These are phyloP conservation scores for Desmodesmus armatus DNA, from an alignment of 139 green algal species.

Conservation along the genomic window DNA sequence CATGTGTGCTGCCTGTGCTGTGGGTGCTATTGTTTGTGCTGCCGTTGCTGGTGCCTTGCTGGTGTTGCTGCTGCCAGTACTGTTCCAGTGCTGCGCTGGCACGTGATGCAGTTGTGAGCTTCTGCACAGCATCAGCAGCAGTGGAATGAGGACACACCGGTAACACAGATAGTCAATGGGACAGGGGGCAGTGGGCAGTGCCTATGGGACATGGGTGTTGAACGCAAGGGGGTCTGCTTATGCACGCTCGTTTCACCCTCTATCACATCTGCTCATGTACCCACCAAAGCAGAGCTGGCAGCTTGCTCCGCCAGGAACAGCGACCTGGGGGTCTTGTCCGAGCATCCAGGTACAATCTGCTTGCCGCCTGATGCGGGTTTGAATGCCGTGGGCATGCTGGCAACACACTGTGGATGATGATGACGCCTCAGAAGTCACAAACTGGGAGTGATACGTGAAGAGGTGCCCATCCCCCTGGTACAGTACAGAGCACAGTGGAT, in stretches of 20 bases:
- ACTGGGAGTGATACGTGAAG: too few relatives aligned
- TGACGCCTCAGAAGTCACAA: too few relatives aligned
- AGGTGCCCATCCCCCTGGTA: too few relatives aligned
- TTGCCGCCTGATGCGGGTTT: constrained; percentile 10
- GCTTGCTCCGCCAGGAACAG: background rate
- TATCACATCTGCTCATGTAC: background rate
- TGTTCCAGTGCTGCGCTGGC: constrained; percentile 23
- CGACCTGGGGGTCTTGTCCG: constrained; percentile 15
- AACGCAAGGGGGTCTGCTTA: too few relatives aligned
- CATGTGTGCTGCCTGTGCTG: background rate
- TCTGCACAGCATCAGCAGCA: constrained; percentile 31
- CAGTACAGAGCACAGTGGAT: too few relatives aligned
- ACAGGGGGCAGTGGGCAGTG: too few relatives aligned
- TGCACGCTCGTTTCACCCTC: too few relatives aligned
- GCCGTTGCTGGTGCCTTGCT: constrained; percentile 10
- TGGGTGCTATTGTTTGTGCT: background rate
- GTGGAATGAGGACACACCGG: background rate
- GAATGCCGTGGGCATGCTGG: too few relatives aligned
- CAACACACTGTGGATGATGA: too few relatives aligned
- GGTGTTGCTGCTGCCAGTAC: constrained; percentile 28
- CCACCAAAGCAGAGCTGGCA: background rate
- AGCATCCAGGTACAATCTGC: background rate
- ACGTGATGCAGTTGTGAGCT: constrained; percentile 26
- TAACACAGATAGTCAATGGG: too few relatives aligned
- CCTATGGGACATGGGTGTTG: too few relatives aligned